phyloP scores from a whole-genome alignment of 2,329 filamentous ascomycete genomes.

The Exophiala phaeomuriformis region DNA sequence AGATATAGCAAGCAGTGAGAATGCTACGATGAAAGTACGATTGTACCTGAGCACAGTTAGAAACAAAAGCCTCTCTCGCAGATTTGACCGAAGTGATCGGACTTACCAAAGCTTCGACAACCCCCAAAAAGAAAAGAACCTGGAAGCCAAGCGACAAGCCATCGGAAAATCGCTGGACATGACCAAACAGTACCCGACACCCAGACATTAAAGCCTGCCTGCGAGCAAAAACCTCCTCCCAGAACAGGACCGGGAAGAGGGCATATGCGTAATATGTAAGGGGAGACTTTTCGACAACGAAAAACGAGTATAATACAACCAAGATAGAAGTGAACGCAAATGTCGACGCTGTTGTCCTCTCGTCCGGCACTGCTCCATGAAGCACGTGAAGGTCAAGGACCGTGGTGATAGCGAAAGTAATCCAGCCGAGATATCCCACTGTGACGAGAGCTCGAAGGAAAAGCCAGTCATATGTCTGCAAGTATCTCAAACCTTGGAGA shows the following conservation, averaged over 20 bases:
- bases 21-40: constrained; percentile 89
- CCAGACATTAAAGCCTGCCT: constrained; percentile 63
- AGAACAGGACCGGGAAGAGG: constrained; percentile 88
- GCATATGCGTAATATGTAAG: constrained; percentile 83
- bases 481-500: constrained; percentile 77
- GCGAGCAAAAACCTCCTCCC: constrained; percentile 86
- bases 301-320: constrained; percentile 68
- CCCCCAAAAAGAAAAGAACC: constrained; percentile 57
- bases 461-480: constrained; percentile 98
- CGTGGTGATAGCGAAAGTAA: constrained; percentile 80
- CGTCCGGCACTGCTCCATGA: constrained; percentile 58
- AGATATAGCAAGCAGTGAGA: constrained; percentile 69
- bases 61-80: not conserved
- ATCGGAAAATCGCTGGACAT: constrained; percentile 56
- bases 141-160: constrained; percentile 57
- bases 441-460: constrained; percentile 87
- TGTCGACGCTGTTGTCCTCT: constrained; percentile 53
- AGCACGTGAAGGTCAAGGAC: constrained; percentile 85
- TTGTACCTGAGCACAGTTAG: constrained; percentile 55
- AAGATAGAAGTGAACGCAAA: constrained; percentile 68
- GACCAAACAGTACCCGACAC: constrained; percentile 58
- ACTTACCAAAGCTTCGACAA: constrained; percentile 68
- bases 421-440: constrained; percentile 88
- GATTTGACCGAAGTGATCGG: not conserved
- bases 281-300: constrained; percentile 72